These are phyloP conservation scores for Aotearoamyces nothofagi DNA, from an alignment of 2,329 filamentous ascomycete species.

Conservation along the genomic window DNA sequence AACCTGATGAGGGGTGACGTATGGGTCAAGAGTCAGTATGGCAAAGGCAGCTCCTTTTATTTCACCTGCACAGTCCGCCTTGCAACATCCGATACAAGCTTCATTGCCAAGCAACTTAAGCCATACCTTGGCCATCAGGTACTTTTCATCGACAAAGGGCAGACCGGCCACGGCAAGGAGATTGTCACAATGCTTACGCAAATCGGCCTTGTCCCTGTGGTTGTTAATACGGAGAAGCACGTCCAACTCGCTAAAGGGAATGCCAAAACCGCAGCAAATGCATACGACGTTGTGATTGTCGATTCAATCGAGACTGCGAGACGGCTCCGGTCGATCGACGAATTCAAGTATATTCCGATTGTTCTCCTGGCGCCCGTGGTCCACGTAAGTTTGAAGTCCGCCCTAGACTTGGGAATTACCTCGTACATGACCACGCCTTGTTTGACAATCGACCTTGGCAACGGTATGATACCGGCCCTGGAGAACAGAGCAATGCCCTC, in stretches of 20 bases:
- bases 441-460: slow-evolving; percentile 82
- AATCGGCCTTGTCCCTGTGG: slow-evolving; percentile 66
- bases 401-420: slow-evolving; percentile 89
- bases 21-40: slow-evolving; percentile 88
- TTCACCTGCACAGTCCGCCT: slow-evolving; percentile 88
- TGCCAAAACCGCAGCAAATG: slow-evolving; percentile 20
- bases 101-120: slow-evolving; percentile 69
- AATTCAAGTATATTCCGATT: slow-evolving; percentile 96
- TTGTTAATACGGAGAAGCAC: slow-evolving; percentile 68
- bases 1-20: slow-evolving; percentile 94
- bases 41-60: slow-evolving; percentile 85
- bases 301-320: slow-evolving; percentile 89
- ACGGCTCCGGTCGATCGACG: slow-evolving; percentile 69
- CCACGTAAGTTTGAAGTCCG: slow-evolving; percentile 83
- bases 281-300: slow-evolving; percentile 91
- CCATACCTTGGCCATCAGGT: slow-evolving; percentile 91
- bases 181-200: slow-evolving; percentile 65
- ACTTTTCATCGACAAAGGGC: slow-evolving; percentile 84
- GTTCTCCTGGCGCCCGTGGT: slow-evolving; percentile 82
- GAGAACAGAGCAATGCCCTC: slow-evolving; percentile 87
- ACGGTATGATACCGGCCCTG: slow-evolving; percentile 88
- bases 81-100: slow-evolving; percentile 61
- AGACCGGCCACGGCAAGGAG: slow-evolving; percentile 60
- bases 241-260: slow-evolving; percentile 40
- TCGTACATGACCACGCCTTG: slow-evolving; percentile 98